Evolutionary conservation across 2,329 filamentous ascomycete genomes (phyloP), one percentile per base, ranked within the genome.

Genomic region (Laburnicola sp.): DNA sequence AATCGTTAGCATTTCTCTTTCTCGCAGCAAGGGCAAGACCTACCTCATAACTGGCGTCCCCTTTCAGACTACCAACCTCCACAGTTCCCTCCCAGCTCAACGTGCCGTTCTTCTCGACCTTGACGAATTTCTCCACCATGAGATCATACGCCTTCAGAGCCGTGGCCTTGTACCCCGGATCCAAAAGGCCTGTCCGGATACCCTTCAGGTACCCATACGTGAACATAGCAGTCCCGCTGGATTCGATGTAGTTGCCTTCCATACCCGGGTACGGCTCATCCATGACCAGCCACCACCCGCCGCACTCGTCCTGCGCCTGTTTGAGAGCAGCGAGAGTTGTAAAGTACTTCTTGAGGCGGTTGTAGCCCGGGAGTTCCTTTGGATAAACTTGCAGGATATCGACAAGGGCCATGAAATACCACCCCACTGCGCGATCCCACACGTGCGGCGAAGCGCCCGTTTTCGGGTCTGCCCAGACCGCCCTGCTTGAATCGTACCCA

Each of bases 201-300:
- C 68, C 70, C 62, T 73, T 73, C 51, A 70, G 53, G 53, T 66
- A 70, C 6, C 60, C 62, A 54, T 71, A 72, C 2, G 68, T 63
- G 50, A 73, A 73, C 66, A 86, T 82, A 3, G 81, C 82, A 2
- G 79, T 80, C 6, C 77, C 82, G 28, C 81, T 83, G 30, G 79
- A 81, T 70, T 86, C 81, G 41, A 86, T 79, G 64, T 82, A 86
- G 65, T 86, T 86, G 2, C 81, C 81, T 39, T 75, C 56, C 34
- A 52, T 61, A 5, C 68, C 66, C 7, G 65, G 74, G 48, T 80
- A 78, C 25, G 74, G 66, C 50, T 77, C 73, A 57, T 76, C 77
- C 76, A 85, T 81, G 37, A 85, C 72, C 45, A 84, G 69, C 78
- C 80, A 85, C 82, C 82, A 86, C 5, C 79, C 81, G 0, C 81